Base-by-base conservation (phyloP, 2,329 filamentous ascomycete genomes). In the Colletotrichum sp. region DNA sequence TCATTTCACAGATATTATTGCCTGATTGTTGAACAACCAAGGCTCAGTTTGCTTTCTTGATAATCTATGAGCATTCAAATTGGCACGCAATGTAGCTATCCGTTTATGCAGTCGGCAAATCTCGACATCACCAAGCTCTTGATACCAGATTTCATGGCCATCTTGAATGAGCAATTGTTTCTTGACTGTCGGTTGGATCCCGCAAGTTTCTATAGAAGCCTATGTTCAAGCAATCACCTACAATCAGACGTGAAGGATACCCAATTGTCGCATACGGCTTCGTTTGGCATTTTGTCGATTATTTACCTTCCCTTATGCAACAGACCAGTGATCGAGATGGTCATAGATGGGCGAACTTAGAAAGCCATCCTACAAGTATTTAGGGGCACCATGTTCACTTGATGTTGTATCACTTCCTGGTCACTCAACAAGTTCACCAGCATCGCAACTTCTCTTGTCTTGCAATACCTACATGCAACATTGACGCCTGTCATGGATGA, bases 1-100 rank as follows among this genome's bases (percentile, higher is more conserved):
- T 8, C 1, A 36, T 16, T 16, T 36, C 34, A 8, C 7, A 36
- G 1, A 36, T 8, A 2, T 8, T 2, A 16, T 16, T n/a, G 18
- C 38, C 18, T 12, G 10, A 12, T 12, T 48, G 18, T n/a, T 48
- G 10, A 5, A 3, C 10, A 48, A 9, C 5, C 6, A 48, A 48
- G 10, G n/a, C n/a, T 21, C 43, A 10, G 3, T 21, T 7, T 48
- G 9, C 10, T n/a, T 13, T 21, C 8, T 48, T 7, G 36, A 0
- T n/a, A 21, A 21, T 21, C 10, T 48, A 21, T 12, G 8, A 48
- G 10, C n/a, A 21, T 21, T 48, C 10, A 21, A n/a, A 5, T 13
- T 12, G 10, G n/a, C 43, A 48, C 0, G 3, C n/a, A 1, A 21
- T 12, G n/a, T 12, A 48, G 12, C 2, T 1, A 4, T 48, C 10